phyloP scores from a whole-genome alignment of 2,329 filamentous ascomycete species.

The Tympanopsis confertula region DNA sequence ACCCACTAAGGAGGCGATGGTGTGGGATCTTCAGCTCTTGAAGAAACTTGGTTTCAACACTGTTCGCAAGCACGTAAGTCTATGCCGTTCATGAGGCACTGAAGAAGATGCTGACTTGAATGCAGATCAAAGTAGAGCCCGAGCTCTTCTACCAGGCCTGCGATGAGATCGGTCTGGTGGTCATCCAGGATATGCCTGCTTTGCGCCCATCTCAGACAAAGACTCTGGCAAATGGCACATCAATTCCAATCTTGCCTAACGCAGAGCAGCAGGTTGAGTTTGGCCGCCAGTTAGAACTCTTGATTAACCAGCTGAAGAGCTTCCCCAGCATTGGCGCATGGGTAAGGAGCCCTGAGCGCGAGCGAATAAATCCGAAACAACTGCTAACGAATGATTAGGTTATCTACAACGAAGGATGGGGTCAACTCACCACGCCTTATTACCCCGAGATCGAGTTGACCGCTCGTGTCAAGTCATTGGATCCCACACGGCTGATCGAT shows the following conservation, averaged over 20 bases:
- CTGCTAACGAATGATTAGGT: slow-evolving; percentile 22
- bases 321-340: slow-evolving; percentile 56
- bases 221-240: slow-evolving; percentile 25
- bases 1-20: slow-evolving; percentile 56
- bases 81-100: not conserved
- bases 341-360: slow-evolving; percentile 22
- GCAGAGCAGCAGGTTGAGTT: slow-evolving; percentile 50
- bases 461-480: slow-evolving; percentile 38
- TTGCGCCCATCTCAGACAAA: slow-evolving; percentile 24
- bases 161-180: slow-evolving; percentile 51
- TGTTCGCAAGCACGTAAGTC: slow-evolving; percentile 55
- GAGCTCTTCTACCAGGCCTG: slow-evolving; percentile 58
- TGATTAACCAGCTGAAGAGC: slow-evolving; percentile 51
- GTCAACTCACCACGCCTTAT: slow-evolving; percentile 35
- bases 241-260: slow-evolving; percentile 39
- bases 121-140: slow-evolving; percentile 52
- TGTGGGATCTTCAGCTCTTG: slow-evolving; percentile 50
- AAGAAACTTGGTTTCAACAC: slow-evolving; percentile 61
- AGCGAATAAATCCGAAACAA: not conserved
- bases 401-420: slow-evolving; percentile 66
- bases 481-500: slow-evolving; percentile 53
- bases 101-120: not conserved
- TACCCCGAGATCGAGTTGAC: slow-evolving; percentile 47
- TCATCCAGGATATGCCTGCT: slow-evolving; percentile 65
- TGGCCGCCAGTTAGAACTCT: slow-evolving; percentile 44